These are phyloP conservation scores for Cryptosporidium baileyi DNA, from an alignment of 169 alveolate species.

Conservation along the genomic window DNA sequence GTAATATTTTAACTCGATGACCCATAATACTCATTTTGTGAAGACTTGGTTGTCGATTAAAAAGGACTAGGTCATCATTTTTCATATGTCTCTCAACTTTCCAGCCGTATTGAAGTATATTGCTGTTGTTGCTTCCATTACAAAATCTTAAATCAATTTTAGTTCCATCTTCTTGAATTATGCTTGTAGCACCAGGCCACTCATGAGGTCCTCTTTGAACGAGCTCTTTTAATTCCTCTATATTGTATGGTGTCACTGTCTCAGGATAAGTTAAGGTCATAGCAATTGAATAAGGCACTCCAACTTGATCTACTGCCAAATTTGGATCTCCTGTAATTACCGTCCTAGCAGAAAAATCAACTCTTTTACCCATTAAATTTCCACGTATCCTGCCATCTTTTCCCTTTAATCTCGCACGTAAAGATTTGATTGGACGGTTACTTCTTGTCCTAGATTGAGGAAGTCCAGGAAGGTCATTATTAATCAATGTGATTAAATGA, in stretches of 20 bases:
- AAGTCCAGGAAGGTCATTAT: conserved; percentile 96
- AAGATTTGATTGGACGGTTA: conserved; percentile 96
- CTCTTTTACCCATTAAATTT: conserved; percentile 99
- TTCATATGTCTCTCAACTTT: conserved; percentile 98
- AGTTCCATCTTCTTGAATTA: conserved; percentile 93
- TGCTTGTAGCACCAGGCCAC: conserved; percentile 98
- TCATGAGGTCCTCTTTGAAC: conserved; percentile 96
- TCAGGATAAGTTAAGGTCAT: conserved; percentile 98
- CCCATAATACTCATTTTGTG: conserved; percentile 99
- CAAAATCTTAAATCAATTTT: conserved; percentile 77
- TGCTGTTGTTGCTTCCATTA: conserved; percentile 67
- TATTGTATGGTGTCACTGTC: conserved; percentile 96
- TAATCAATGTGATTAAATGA: conserved; percentile 95
- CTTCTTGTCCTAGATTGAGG: conserved; percentile 95
- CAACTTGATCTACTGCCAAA: conserved; percentile 93
- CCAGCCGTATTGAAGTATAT: conserved; percentile 90
- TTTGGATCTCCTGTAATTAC: conserved; percentile 99
- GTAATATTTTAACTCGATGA: conserved; percentile 95
- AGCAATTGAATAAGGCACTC: conserved; percentile 98
- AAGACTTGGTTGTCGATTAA: conserved; percentile 99
- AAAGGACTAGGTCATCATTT: conserved; percentile 97
- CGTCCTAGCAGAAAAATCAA: conserved; percentile 98
- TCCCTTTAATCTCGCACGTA: conserved; percentile 98
- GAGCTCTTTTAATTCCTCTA: conserved; percentile 87
- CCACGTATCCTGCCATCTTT: conserved; percentile 99